Percentiles rank a stretch among this genome's conserved stretches.
Conservation (phyloP, 164 flowering plant species). For the Buxus sempervirens region DNA sequence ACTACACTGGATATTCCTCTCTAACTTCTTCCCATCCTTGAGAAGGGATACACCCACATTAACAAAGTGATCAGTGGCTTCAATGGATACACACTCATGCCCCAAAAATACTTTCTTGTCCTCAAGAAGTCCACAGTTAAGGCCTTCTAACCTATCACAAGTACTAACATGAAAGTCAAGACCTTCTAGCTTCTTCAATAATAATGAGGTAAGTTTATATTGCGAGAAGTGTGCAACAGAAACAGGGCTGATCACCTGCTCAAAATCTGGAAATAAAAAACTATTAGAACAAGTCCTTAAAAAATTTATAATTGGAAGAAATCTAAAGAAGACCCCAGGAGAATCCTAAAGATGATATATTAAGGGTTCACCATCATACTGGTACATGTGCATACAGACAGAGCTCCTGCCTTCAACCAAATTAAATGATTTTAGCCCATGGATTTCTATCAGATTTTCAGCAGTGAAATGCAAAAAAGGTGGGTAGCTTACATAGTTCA, state of each 20-base stretch:
- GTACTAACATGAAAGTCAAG: slow-evolving; percentile 39
- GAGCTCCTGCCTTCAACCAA: not conserved
- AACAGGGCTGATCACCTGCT: slow-evolving; percentile 69
- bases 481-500: too few relatives aligned
- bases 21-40: slow-evolving; percentile 38
- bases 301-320: not conserved
- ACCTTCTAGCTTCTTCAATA: slow-evolving; percentile 56
- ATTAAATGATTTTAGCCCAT: not conserved
- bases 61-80: slow-evolving; percentile 41
- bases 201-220: slow-evolving; percentile 60
- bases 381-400: not conserved
- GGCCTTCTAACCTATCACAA: slow-evolving; percentile 25
- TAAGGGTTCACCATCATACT: not conserved
- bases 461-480: not conserved
- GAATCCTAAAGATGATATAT: not conserved
- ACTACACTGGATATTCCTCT: slow-evolving; percentile 51
- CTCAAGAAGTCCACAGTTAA: slow-evolving; percentile 10
- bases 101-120: slow-evolving; percentile 70
- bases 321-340: not conserved
- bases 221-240: slow-evolving; percentile 97
- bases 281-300: slow-evolving; percentile 1
- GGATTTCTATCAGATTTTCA: not conserved
- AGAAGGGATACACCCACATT: slow-evolving; percentile 48
- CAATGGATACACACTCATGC: slow-evolving; percentile 66
- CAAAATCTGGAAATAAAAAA: slow-evolving; percentile 61